phyloP scores from a whole-genome alignment of 257 asterid genomes.

The Petunia secreta region DNA sequence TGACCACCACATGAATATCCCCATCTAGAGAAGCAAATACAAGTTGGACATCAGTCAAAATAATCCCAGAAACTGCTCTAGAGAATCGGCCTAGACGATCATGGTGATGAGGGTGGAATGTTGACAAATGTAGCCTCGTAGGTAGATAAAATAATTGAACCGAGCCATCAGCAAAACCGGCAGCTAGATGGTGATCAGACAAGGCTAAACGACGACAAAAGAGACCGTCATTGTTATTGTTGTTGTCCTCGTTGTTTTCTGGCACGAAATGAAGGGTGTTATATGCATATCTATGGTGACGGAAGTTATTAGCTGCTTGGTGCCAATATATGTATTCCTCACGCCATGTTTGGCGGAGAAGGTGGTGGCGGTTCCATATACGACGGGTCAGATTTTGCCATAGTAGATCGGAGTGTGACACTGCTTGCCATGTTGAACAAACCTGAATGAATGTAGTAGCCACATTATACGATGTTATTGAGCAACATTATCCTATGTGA shows the following conservation, averaged over 20 bases:
- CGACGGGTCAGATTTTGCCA: constrained; percentile 71
- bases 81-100: constrained; percentile 71
- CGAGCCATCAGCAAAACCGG: constrained; percentile 76
- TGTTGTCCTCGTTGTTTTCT: constrained; percentile 34
- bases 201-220: constrained; percentile 73
- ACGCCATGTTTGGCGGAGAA: constrained; percentile 63
- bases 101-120: constrained; percentile 64
- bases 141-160: constrained; percentile 63
- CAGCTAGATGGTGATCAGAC: constrained; percentile 75
- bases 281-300: constrained; percentile 42
- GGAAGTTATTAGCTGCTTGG: constrained; percentile 64
- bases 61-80: constrained; percentile 63
- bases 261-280: constrained; percentile 53
- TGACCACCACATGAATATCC: constrained; percentile 56
- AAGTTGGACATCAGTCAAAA: constrained; percentile 46
- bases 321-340: constrained; percentile 79
- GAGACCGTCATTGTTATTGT: constrained; percentile 39
- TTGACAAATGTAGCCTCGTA: constrained; percentile 49
- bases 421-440: constrained; percentile 88
- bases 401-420: constrained; percentile 74
- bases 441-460: constrained; percentile 48
- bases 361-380: constrained; percentile 58
- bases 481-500: not conserved
- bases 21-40: constrained; percentile 76
- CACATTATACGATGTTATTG: not conserved